Conservation (phyloP, 1,284 basidiomycete genomes). For the Veloporphyrellus conicus region DNA sequence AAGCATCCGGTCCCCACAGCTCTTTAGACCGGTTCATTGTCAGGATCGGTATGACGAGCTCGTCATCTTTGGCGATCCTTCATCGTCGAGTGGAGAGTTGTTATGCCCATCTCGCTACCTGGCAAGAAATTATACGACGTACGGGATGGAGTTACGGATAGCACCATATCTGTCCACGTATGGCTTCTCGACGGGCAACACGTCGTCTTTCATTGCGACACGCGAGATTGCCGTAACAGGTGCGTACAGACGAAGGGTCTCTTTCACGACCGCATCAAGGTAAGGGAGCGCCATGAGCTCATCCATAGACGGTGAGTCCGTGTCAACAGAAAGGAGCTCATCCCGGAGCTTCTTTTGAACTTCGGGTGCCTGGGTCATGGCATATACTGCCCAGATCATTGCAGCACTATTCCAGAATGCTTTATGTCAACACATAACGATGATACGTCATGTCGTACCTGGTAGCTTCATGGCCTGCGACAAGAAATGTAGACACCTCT, state of each 20-base stretch:
- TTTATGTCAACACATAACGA: not conserved
- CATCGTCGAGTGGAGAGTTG: not conserved
- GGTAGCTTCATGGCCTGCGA: constrained; percentile 78
- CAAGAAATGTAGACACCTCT: constrained; percentile 40
- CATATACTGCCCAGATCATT: constrained; percentile 60
- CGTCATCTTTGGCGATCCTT: constrained; percentile 38
- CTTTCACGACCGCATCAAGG: constrained; percentile 62
- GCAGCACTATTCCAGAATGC: constrained; percentile 37
- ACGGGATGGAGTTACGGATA: constrained; percentile 27
- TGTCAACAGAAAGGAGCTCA: constrained; percentile 52
- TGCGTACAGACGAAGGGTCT: constrained; percentile 60
- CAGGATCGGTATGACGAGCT: constrained; percentile 38
- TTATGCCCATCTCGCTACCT: not conserved
- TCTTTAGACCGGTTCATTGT: constrained; percentile 38
- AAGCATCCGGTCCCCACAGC: constrained; percentile 46
- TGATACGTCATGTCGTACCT: constrained; percentile 36
- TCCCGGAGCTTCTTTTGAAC: constrained; percentile 65
- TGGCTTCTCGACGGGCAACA: constrained; percentile 51
- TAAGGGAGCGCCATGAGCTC: constrained; percentile 54
- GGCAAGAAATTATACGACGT: not conserved
- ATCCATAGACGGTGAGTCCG: constrained; percentile 56
- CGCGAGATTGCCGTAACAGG: constrained; percentile 58
- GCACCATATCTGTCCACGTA: constrained; percentile 42
- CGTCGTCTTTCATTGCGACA: constrained; percentile 48
- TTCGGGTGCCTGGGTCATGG: constrained; percentile 51